phyloP scores from a whole-genome alignment of 2,329 filamentous ascomycete genomes.

The Calonectria hawksworthii region DNA sequence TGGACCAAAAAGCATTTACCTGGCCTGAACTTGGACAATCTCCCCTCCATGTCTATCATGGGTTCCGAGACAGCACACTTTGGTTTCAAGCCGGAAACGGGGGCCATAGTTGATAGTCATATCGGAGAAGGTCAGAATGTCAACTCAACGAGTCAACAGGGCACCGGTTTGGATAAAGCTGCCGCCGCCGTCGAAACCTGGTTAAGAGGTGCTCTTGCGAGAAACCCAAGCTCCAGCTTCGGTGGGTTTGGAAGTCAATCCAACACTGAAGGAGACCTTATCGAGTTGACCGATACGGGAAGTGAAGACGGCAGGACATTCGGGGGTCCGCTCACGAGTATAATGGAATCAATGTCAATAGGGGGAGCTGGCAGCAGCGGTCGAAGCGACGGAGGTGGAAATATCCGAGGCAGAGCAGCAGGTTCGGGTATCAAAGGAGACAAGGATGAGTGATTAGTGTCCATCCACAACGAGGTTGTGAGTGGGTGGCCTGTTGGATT shows the following conservation, averaged over 20 bases:
- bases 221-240: constrained; percentile 68
- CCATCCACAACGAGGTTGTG: background rate
- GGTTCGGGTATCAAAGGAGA: constrained; percentile 52
- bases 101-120: constrained; percentile 65
- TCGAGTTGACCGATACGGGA: constrained; percentile 76
- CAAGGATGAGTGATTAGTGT: constrained; percentile 23
- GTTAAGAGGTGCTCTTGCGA: constrained; percentile 84
- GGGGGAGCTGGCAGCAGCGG: constrained; percentile 51
- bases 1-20: constrained; percentile 89
- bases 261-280: constrained; percentile 70
- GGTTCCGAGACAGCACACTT: constrained; percentile 72
- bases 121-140: constrained; percentile 63
- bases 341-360: constrained; percentile 50
- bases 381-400: constrained; percentile 55
- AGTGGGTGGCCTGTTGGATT: constrained; percentile 3
- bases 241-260: constrained; percentile 56
- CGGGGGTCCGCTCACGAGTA: constrained; percentile 40
- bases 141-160: constrained; percentile 58
- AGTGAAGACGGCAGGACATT: constrained; percentile 65
- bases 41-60: constrained; percentile 77
- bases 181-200: constrained; percentile 91
- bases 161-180: constrained; percentile 80
- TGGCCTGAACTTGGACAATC: constrained; percentile 77
- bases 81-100: constrained; percentile 60
- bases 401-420: constrained; percentile 54